Evolutionary conservation across 1,284 basidiomycete species (phyloP).

Genomic region (Naganishia liquefaciens): DNA sequence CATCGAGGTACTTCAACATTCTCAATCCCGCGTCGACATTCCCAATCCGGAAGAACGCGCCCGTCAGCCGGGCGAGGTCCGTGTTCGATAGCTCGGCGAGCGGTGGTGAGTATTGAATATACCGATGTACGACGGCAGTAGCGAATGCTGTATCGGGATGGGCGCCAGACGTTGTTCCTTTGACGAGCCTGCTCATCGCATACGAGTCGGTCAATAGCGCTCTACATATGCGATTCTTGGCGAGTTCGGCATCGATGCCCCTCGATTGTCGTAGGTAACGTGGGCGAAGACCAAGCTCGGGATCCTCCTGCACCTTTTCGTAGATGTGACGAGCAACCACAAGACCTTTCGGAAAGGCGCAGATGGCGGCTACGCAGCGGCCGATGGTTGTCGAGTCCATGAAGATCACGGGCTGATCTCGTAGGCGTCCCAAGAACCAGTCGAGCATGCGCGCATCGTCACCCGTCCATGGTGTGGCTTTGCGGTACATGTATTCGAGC

Average conservation of each 20-base stretch:
- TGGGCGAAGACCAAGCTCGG: not conserved
- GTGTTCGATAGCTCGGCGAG: constrained; percentile 4
- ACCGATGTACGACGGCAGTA: constrained; percentile 4
- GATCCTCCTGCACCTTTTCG: constrained; percentile 7
- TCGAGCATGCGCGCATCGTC: constrained; percentile 15
- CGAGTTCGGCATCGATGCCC: not conserved
- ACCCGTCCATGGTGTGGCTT: constrained; percentile 7
- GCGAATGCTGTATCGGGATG: constrained; percentile 1
- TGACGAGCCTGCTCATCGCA: constrained; percentile 12
- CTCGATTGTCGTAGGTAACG: not conserved
- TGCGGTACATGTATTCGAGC: constrained; percentile 12
- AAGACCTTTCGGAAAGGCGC: not conserved
- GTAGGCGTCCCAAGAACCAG: constrained; percentile 2
- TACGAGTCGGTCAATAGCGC: constrained; percentile 2
- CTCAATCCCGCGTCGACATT: constrained; percentile 8
- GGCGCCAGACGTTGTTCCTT: not conserved
- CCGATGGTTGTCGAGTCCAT: constrained; percentile 5
- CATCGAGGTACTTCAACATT: constrained; percentile 17
- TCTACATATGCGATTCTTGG: constrained; percentile 1
- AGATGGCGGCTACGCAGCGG: not conserved
- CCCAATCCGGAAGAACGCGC: constrained; percentile 14
- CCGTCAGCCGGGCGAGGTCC: constrained; percentile 15
- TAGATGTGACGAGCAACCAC: not conserved
- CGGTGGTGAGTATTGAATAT: constrained; percentile 20
- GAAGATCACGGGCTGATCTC: not conserved